A percentile compares a stretch with the other conserved stretches of the same genome.
These are phyloP conservation scores for Salix arbutifolia DNA, from an alignment of 345 rosid genomes.

Conservation along the genomic window DNA sequence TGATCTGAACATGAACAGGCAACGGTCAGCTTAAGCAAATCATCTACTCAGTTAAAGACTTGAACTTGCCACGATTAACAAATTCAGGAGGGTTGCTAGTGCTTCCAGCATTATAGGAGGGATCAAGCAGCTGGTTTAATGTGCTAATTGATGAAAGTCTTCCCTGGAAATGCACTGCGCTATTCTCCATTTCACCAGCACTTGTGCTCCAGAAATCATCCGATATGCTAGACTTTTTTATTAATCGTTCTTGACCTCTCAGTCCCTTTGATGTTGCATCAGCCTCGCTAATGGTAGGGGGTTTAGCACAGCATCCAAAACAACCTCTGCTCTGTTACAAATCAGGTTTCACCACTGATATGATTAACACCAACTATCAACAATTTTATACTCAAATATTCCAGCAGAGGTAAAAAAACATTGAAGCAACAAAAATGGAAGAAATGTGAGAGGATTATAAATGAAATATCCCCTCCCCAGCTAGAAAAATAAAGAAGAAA, in stretches of 20 bases:
- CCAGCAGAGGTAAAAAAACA: background rate
- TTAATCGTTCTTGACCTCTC: slow-evolving; percentile 42
- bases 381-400: background rate
- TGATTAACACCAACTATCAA: slow-evolving; percentile 34
- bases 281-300: slow-evolving; percentile 35
- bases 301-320: slow-evolving; percentile 67
- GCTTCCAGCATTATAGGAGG: slow-evolving; percentile 31
- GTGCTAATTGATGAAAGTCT: slow-evolving; percentile 57
- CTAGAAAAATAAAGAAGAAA: background rate
- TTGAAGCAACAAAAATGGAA: background rate
- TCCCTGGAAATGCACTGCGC: slow-evolving; percentile 48
- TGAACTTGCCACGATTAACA: slow-evolving; percentile 63
- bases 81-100: slow-evolving; percentile 59
- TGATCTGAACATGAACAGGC: slow-evolving; percentile 7
- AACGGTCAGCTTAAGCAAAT: background rate
- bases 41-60: background rate
- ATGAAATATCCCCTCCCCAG: background rate
- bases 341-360: slow-evolving; percentile 36
- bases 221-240: slow-evolving; percentile 37
- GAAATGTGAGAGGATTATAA: background rate
- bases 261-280: slow-evolving; percentile 54
- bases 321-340: slow-evolving; percentile 96
- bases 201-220: slow-evolving; percentile 67
- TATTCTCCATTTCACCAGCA: slow-evolving; percentile 57
- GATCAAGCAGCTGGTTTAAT: slow-evolving; percentile 45